Evolutionary conservation across 2,329 filamentous ascomycete species (phyloP), one percentile per base, ranked within the genome.

Genomic region (Clarireedia homoeocarpa): DNA sequence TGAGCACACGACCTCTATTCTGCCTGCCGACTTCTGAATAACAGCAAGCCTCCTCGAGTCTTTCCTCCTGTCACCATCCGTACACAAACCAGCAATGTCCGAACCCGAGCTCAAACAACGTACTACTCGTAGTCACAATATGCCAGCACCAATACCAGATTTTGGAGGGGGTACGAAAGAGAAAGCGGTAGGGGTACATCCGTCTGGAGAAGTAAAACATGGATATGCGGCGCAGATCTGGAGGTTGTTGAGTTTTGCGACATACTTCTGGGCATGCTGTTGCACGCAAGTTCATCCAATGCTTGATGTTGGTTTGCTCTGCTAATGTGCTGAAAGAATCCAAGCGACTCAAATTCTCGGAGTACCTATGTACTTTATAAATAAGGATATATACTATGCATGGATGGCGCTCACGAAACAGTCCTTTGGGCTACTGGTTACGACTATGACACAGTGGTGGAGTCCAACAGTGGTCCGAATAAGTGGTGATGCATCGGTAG

Each of bases 361-460:
- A 36, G 73, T 82, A 0, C 89, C 89, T 2, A 72, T 95, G 48
- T 94, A 94, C 69, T 79, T 84, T 59, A 74, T 90, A 66, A 86
- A 90, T 69, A 82, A 82, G 57, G 84, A 89, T 47, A 81, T 88
- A 67, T 95, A 89, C 74, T 88, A 95, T 71, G 81, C 85, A 60
- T 95, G 90, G 73, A 95, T 95, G 82, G 84, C 89, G 42, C 80
- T 90, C 70, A 94, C 89, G 10, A 95, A 95, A 71, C 83, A 89
- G 67, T 88, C 82, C 1, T 95, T 95, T 70, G 88, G 87, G 39
- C 78, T 95, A 15, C 74, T 90, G 46, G 84, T 86, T 60, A 91
- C 86, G 20, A 86, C 85, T 46, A 83, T 92, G 75, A 95, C 89
- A 14, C 83, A 92, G 66, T 88, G 88, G 77, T 95, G 89, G 86